A percentile compares a stretch with the other conserved stretches of the same genome.
Conservation (phyloP, 352 stramenopile genomes). For the Pythium guiyangense region DNA sequence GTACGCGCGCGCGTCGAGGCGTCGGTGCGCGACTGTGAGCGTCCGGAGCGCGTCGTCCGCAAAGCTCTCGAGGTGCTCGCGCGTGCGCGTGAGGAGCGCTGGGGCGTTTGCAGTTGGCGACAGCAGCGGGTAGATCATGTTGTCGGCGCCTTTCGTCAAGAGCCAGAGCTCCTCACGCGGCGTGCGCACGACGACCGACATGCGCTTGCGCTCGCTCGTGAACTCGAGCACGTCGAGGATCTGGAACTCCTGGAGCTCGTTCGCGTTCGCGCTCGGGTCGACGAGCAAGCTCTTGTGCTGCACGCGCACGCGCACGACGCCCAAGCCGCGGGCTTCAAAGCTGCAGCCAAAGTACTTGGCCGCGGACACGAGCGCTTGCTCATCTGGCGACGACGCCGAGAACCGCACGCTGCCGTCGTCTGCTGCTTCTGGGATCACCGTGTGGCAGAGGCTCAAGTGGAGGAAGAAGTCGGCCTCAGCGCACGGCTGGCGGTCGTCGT, state of each 20-base stretch:
- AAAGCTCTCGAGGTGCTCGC: slow-evolving; percentile 52
- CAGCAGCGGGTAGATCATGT: slow-evolving; percentile 71
- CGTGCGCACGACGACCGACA: slow-evolving; percentile 93
- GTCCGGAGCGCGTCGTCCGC: slow-evolving; percentile 77
- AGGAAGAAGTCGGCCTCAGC: not conserved
- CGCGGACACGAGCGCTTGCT: not conserved
- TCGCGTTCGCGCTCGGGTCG: not conserved
- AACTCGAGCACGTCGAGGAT: slow-evolving; percentile 83
- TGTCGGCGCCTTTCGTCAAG: slow-evolving; percentile 83
- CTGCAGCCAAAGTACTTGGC: slow-evolving; percentile 1
- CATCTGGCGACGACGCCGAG: not conserved
- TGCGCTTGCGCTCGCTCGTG: slow-evolving; percentile 95
- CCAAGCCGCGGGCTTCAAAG: not conserved
- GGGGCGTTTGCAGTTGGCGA: slow-evolving; percentile 10
- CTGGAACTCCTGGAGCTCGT: slow-evolving; percentile 21
- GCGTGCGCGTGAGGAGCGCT: slow-evolving; percentile 15
- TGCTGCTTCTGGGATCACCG: slow-evolving; percentile 24
- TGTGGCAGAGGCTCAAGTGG: not conserved
- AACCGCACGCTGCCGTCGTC: not conserved
- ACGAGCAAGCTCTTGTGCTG: not conserved
- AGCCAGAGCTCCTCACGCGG: slow-evolving; percentile 40
- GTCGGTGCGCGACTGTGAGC: slow-evolving; percentile 54
- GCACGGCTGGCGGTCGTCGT: not conserved
- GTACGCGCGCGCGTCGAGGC: slow-evolving; percentile 42
- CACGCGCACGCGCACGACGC: slow-evolving; percentile 32